Conservation (phyloP, 805 yeast species). For the Wickerhamomyces silvicola region DNA sequence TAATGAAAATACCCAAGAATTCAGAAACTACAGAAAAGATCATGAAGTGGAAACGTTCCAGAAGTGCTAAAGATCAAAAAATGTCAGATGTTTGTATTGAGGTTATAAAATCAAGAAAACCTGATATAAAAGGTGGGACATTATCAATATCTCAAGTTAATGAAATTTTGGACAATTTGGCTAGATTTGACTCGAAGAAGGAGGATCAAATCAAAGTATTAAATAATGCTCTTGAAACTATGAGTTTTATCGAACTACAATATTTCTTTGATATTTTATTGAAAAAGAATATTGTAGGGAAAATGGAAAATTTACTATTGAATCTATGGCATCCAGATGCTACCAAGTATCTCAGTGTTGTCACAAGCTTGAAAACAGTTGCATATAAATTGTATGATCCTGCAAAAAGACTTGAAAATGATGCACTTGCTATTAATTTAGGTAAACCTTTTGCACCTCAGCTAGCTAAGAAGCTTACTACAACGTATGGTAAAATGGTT, state of each 20-base stretch:
- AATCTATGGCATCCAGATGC: conserved; percentile 78
- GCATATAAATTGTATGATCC: conserved; percentile 54
- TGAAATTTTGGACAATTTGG: conserved; percentile 36
- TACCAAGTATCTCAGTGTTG: conserved; percentile 51
- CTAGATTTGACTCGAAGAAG: conserved; percentile 25
- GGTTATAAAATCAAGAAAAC: conserved; percentile 43
- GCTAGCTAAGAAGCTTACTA: conserved; percentile 50
- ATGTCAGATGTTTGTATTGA: conserved; percentile 45
- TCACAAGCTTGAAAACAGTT: conserved; percentile 55
- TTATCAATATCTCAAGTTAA: conserved; percentile 47
- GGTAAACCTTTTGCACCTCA: conserved; percentile 64
- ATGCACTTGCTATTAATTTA: conserved; percentile 29
- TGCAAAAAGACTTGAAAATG: conserved; percentile 31
- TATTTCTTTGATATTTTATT: conserved; percentile 66
- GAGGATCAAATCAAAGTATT: conserved; percentile 39
- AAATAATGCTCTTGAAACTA: conserved; percentile 40
- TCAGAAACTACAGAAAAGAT: conserved; percentile 53
- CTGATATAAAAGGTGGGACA: conserved; percentile 27
- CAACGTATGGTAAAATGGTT: conserved; percentile 46
- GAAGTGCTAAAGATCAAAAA: conserved; percentile 33
- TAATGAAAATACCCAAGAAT: conserved; percentile 51
- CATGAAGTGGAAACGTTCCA: conserved; percentile 37
- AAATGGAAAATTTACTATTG: conserved; percentile 54
- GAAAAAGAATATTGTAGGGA: conserved; percentile 51
- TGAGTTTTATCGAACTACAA: conserved; percentile 57